Evolutionary conservation across 2,329 filamentous ascomycete genomes (phyloP).

Genomic region (Cladosporium velox): DNA sequence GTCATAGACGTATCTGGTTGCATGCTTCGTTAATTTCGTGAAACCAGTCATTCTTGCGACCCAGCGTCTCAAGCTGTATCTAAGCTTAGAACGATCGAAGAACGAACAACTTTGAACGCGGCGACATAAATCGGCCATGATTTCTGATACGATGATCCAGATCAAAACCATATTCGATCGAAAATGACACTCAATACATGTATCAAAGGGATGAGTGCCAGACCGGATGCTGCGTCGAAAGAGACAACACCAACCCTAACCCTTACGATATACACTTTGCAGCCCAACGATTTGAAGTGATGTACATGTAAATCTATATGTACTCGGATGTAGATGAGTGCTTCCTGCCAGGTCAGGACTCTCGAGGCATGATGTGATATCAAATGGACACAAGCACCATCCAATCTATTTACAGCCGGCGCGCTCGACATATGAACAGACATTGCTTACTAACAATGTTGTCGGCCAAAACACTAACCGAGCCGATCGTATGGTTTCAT

Average conservation of each 20-base stretch:
- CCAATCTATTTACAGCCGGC: background rate
- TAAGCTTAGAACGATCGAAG: background rate
- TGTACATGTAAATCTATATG: background rate
- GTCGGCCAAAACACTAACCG: background rate
- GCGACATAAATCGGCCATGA: background rate
- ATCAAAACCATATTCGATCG: background rate
- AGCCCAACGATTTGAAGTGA: background rate
- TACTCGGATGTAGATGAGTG: background rate
- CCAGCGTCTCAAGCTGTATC: background rate
- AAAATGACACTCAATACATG: background rate
- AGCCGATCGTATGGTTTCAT: background rate
- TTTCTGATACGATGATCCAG: background rate
- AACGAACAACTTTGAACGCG: background rate
- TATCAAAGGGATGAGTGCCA: background rate
- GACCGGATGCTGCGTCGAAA: background rate
- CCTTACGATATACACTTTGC: background rate
- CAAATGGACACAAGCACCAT: background rate
- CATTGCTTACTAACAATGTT: background rate
- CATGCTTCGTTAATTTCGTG: background rate
- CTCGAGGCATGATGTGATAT: background rate
- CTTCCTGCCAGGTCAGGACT: background rate
- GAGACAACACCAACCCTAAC: background rate
- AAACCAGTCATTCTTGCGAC: background rate
- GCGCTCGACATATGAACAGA: background rate
- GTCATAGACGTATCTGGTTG: background rate